Base-by-base conservation (phyloP, 305 asterid genomes). In the Caryopteris hybrid region DNA sequence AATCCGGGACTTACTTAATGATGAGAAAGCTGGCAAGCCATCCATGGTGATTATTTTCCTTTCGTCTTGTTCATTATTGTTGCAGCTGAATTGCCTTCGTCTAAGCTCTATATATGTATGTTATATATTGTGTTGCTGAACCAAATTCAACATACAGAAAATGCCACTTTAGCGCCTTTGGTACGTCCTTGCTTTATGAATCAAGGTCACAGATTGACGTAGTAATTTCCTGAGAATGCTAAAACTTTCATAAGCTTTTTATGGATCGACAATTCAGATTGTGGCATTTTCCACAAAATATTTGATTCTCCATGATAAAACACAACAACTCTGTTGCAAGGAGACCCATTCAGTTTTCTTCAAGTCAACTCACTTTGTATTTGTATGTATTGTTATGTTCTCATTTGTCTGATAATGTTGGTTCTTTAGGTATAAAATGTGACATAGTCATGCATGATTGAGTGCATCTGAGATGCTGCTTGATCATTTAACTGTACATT, bases 1-100 rank as follows among this genome's bases (percentile, higher is more conserved):
- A 13, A 80, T 91, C 61, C 70, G 96, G 72, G 93, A 94, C 8
- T 57, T 91, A 43, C 95, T 94, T 11, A 43, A 88, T 64, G 93
- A 84, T 61, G 99, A 94, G 80, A 87, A 79, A 79, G 41, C 77
- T 17, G 99, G 98, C 47, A 89, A 70, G 45, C 52, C 62, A 36
- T 51, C 80, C 13, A 27, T 33, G 83, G 99, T 94, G 23, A 74
- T 81, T 83, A 31, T 68, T 62, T 53, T 31, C 70, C 41, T 72
- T 13, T 16, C 5, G 4, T 41, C 46, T 20, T 54, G 50, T 61
- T 46, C 64, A 8, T 18, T 36, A 62, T 38, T 27, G 9, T 71
- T 45, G 18, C 48, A 25, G 20, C 43, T 52, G 1, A 68, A 18
- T 57, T 64, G 39, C 71, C 36, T 68, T 73, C 52, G 42, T 16